phyloP scores from a whole-genome alignment of 192 early-diverging fungal genomes.

The Glomus cerebriforme region DNA sequence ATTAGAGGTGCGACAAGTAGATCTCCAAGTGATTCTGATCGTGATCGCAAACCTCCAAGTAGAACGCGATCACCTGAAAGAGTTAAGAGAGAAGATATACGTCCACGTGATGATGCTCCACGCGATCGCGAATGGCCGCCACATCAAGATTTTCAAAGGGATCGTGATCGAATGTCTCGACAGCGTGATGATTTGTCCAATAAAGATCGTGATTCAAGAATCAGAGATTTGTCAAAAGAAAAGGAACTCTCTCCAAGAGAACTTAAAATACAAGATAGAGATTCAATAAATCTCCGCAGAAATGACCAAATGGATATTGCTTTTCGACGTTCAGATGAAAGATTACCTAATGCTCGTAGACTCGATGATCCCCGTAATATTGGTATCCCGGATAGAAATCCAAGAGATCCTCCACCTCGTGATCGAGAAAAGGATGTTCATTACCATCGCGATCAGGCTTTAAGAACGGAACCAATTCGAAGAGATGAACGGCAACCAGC shows the following conservation, averaged over 20 bases:
- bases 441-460: not conserved
- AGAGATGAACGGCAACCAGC: not conserved
- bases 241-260: not conserved
- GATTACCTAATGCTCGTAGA: not conserved
- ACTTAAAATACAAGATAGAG: not conserved
- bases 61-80: not conserved
- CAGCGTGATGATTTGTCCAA: constrained; percentile 5
- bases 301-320: not conserved
- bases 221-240: not conserved
- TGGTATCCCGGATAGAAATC: not conserved
- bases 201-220: not conserved
- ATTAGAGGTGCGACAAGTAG: not conserved
- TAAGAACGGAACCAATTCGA: not conserved
- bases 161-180: not conserved
- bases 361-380: not conserved
- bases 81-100: not conserved
- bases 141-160: not conserved
- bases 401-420: not conserved
- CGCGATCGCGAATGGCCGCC: not conserved
- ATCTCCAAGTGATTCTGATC: constrained; percentile 10
- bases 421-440: constrained; percentile 17
- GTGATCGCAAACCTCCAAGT: not conserved
- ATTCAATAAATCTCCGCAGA: not conserved
- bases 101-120: not conserved
- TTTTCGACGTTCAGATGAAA: constrained; percentile 15